Evolutionary conservation across 2,329 filamentous ascomycete genomes (phyloP).

Genomic region (Trichoderma afroharzianum): DNA sequence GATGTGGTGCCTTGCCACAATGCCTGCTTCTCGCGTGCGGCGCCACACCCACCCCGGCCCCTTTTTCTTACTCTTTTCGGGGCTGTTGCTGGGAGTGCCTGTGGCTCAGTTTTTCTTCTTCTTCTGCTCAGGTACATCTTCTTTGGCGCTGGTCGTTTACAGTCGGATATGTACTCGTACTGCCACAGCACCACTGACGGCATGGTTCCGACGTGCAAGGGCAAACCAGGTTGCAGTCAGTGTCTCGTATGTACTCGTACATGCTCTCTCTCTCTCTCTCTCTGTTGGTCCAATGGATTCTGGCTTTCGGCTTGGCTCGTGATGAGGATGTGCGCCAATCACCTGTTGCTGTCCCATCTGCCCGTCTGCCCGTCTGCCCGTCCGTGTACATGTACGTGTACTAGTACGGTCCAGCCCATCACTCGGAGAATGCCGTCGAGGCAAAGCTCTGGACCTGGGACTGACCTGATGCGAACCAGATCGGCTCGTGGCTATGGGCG

Average conservation of each 20-base stretch:
- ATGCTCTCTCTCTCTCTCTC: not conserved
- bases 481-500: not conserved
- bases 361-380: not conserved
- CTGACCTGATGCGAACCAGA: not conserved
- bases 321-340: not conserved
- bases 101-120: not conserved
- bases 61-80: not conserved
- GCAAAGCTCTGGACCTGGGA: not conserved
- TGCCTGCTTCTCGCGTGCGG: slow-evolving; percentile 15
- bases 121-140: too few species aligned
- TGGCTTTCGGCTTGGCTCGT: not conserved
- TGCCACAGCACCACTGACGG: too few species aligned
- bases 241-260: not conserved
- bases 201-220: not conserved
- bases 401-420: too few species aligned
- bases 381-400: not conserved
- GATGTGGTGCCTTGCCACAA: not conserved
- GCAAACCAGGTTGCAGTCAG: not conserved
- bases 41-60: slow-evolving; percentile 8
- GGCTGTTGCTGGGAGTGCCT: not conserved
- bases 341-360: not conserved
- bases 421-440: not conserved
- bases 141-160: not conserved
- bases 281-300: not conserved
- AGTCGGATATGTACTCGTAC: not conserved